phyloP scores from a whole-genome alignment of 768 basidiomycete species.

The Pholiota molesta region DNA sequence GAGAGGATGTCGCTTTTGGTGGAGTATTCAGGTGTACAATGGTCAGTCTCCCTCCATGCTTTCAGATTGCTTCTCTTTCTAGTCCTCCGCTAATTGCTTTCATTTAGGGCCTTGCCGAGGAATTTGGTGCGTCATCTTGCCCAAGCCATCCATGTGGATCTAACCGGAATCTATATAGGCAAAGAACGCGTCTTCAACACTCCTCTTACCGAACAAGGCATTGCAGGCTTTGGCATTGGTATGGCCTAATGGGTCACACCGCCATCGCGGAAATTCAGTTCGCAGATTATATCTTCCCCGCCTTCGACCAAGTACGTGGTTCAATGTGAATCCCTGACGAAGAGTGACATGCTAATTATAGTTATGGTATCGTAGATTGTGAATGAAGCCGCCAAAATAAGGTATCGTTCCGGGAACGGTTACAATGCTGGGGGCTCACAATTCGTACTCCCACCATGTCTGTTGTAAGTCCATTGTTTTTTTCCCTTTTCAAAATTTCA shows the following conservation, averaged over 20 bases:
- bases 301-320: slow-evolving; percentile 86
- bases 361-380: slow-evolving; percentile 62
- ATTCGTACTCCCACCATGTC: slow-evolving; percentile 89
- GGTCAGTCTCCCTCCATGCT: slow-evolving; percentile 40
- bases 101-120: slow-evolving; percentile 81
- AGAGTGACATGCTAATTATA: slow-evolving; percentile 5
- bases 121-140: slow-evolving; percentile 64
- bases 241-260: slow-evolving; percentile 92
- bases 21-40: slow-evolving; percentile 95
- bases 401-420: slow-evolving; percentile 86
- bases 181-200: slow-evolving; percentile 95
- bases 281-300: slow-evolving; percentile 90
- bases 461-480: slow-evolving; percentile 55
- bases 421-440: slow-evolving; percentile 85
- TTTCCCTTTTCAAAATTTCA: not conserved
- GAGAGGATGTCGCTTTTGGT: slow-evolving; percentile 91
- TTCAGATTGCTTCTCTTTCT: slow-evolving; percentile 20
- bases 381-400: slow-evolving; percentile 92
- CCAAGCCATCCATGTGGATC: not conserved
- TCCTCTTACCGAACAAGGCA: slow-evolving; percentile 90
- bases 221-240: slow-evolving; percentile 93
- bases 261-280: slow-evolving; percentile 96
- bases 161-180: slow-evolving; percentile 46
- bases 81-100: slow-evolving; percentile 4
- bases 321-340: not conserved